Conservation (phyloP, 2,329 filamentous ascomycete genomes). For the Grosmannia clavigera region DNA sequence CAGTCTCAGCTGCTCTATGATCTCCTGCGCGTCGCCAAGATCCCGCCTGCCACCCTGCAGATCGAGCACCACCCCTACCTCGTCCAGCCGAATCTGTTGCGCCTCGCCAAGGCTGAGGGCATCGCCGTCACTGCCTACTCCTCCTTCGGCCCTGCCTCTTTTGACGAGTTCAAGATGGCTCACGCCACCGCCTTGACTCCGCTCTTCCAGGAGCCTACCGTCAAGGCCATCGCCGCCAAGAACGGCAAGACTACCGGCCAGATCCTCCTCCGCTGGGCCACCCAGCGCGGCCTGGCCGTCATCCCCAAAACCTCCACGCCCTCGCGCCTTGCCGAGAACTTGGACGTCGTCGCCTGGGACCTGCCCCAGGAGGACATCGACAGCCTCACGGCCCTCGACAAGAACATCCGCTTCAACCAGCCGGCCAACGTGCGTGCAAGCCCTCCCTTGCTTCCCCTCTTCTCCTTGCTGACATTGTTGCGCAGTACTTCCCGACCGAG, state of each 20-base stretch:
- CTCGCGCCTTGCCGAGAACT: constrained; percentile 37
- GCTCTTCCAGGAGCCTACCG: constrained; percentile 54
- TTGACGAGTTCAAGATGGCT: constrained; percentile 65
- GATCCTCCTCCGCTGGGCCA: constrained; percentile 77
- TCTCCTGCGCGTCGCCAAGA: constrained; percentile 62
- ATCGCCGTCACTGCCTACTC: constrained; percentile 74
- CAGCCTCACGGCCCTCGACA: constrained; percentile 40
- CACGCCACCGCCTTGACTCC: constrained; percentile 44
- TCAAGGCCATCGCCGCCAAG: constrained; percentile 56
- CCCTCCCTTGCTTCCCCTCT: not conserved
- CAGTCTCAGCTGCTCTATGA: constrained; percentile 67
- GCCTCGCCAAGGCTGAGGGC: constrained; percentile 55
- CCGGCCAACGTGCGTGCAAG: constrained; percentile 20
- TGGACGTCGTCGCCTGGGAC: constrained; percentile 44
- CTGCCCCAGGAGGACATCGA: constrained; percentile 41
- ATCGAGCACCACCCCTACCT: constrained; percentile 88
- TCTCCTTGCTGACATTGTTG: not conserved
- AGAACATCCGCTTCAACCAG: constrained; percentile 48
- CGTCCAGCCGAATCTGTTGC: constrained; percentile 58
- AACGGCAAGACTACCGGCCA: constrained; percentile 64
- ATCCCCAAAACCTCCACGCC: constrained; percentile 57
- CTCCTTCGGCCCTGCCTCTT: constrained; percentile 67
- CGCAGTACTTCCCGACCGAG: constrained; percentile 42
- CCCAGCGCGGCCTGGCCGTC: constrained; percentile 67
- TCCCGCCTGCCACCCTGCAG: constrained; percentile 66